Evolutionary conservation across 352 stramenopile species (phyloP), one percentile per base, ranked within the genome.

Genomic region (Phytophthora colocasiae): DNA sequence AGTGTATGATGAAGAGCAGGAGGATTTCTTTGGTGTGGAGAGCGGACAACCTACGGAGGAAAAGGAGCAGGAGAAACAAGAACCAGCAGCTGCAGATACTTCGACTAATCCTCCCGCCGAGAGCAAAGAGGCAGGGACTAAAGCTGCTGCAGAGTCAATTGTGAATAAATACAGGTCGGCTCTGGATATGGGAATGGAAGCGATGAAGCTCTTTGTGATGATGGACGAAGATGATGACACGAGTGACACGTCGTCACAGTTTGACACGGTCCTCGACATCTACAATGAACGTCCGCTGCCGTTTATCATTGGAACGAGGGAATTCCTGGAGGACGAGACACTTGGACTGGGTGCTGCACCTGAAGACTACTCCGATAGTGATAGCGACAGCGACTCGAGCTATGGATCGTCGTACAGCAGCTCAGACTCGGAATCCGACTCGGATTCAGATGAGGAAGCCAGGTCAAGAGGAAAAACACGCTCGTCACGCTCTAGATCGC

Each of bases 1-100:
- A 65, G 88, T 96, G 43, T 95, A 95, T 69, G 89, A 95, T 66
- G 86, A 95, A 44, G 87, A 95, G 45, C 87, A 95, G 56, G 86
- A 93, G 17, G 83, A 93, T 63, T 76, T 87, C 41, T 86, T 83
- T 15, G 73, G 64, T 1, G 55, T 66, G 3, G 80, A 78, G n/a
- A 66, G 49, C 3, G 44, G 31, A 5, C 34, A 51, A 31, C 6
- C 9, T 6, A 70, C 10, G 8, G 51, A 57, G 14, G 22, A 57
- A 6, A 19, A 38, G 8, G 56, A 69, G 2, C 29, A 48, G 7
- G 51, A 63, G 0, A 56, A 58, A 12, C 46, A 53, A 11, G 43
- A 63, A 10, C 9, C 50, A 29, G 15, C n/a, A 10, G 55, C 22
- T 6, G 19, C 24, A 4, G 34, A 46, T 12, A 36, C 12, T 4